These are phyloP conservation scores for Cordyceps sp. DNA, from an alignment of 2,329 filamentous ascomycete species.

Conservation along the genomic window DNA sequence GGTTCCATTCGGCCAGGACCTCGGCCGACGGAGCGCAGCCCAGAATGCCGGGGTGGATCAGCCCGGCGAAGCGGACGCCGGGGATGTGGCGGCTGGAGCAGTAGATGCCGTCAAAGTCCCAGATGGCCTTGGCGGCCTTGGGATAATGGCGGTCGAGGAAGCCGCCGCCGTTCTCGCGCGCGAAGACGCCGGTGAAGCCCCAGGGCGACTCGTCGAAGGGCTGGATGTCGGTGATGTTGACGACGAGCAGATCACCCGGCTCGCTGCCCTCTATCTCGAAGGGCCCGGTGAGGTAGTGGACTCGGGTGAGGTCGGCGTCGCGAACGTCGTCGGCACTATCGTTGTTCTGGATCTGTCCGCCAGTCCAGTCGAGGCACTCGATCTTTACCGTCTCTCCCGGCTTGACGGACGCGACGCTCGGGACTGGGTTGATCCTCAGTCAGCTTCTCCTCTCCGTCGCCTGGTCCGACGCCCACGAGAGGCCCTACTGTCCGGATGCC, in stretches of 20 bases:
- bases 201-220: slow-evolving; percentile 73
- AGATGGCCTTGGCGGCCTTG: slow-evolving; percentile 49
- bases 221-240: slow-evolving; percentile 89
- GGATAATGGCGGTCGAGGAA: slow-evolving; percentile 82
- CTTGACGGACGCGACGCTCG: slow-evolving; percentile 54
- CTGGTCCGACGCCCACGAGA: not conserved
- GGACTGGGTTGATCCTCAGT: slow-evolving; percentile 38
- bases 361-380: slow-evolving; percentile 76
- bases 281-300: slow-evolving; percentile 80
- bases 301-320: slow-evolving; percentile 66
- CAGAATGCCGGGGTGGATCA: slow-evolving; percentile 85
- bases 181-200: slow-evolving; percentile 80
- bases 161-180: slow-evolving; percentile 67
- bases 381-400: slow-evolving; percentile 85
- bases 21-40: slow-evolving; percentile 73
- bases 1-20: slow-evolving; percentile 69
- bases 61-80: slow-evolving; percentile 69
- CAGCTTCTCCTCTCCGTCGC: not conserved
- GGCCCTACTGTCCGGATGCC: slow-evolving; percentile 67
- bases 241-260: slow-evolving; percentile 69
- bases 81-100: slow-evolving; percentile 78
- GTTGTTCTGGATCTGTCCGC: slow-evolving; percentile 75
- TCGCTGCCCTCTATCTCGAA: slow-evolving; percentile 75
- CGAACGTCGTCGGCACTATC: slow-evolving; percentile 80
- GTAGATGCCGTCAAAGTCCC: slow-evolving; percentile 43